Evolutionary conservation across 2,329 filamentous ascomycete genomes (phyloP).

Genomic region (Sporothrix euskadiensis): DNA sequence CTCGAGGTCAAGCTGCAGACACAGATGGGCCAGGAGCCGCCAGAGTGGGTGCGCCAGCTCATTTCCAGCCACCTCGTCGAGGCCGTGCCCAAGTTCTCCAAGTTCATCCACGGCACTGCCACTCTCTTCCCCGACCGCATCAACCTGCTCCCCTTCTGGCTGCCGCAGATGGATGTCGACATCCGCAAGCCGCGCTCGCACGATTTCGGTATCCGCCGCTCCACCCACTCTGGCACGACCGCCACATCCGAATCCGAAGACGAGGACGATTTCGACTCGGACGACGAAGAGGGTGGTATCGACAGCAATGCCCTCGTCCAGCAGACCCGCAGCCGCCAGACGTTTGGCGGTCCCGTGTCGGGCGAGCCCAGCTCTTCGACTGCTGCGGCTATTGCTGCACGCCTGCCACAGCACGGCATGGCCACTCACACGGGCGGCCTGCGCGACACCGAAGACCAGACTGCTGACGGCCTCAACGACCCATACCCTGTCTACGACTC

Average conservation of each 20-base stretch:
- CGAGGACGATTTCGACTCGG: constrained; percentile 55
- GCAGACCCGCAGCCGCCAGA: constrained; percentile 39
- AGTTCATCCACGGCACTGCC: constrained; percentile 95
- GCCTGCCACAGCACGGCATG: constrained; percentile 35
- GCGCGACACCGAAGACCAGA: constrained; percentile 79
- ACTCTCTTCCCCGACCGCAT: constrained; percentile 85
- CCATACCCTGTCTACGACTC: constrained; percentile 91
- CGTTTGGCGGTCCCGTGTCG: neutral
- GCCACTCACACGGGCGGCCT: constrained; percentile 45
- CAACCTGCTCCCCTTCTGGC: constrained; percentile 91
- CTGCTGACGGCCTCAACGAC: constrained; percentile 61
- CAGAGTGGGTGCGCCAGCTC: constrained; percentile 93
- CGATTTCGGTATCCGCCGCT: constrained; percentile 85
- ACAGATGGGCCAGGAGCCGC: constrained; percentile 89
- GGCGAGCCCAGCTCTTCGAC: constrained; percentile 42
- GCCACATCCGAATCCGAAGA: constrained; percentile 75
- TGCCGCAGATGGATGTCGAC: constrained; percentile 96
- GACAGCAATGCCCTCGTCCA: constrained; percentile 46
- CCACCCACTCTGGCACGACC: constrained; percentile 72
- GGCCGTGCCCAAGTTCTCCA: constrained; percentile 98
- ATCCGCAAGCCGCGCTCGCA: constrained; percentile 90
- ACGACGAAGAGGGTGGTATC: constrained; percentile 70
- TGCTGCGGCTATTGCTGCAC: constrained; percentile 37
- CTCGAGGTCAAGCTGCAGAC: constrained; percentile 98
- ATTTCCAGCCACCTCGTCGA: constrained; percentile 93